Evolutionary conservation across 2,329 filamentous ascomycete species (phyloP).

Genomic region (Fusarium lyarnte): DNA sequence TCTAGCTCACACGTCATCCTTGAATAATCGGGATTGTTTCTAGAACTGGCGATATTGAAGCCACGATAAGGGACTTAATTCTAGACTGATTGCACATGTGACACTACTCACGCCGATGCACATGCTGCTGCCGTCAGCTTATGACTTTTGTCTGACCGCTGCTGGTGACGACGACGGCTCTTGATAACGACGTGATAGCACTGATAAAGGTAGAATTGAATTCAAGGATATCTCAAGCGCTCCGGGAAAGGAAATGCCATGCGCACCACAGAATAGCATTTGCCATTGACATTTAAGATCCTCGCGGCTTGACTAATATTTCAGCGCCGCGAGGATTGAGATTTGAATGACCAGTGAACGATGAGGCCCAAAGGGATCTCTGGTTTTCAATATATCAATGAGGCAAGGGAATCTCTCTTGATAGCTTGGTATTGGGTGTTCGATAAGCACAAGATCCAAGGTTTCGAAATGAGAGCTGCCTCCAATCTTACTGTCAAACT

Average conservation of each 20-base stretch:
- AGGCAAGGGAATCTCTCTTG: accelerated
- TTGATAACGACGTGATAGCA: background rate
- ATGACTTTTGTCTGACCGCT: background rate
- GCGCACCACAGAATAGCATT: background rate
- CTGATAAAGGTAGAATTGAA: background rate
- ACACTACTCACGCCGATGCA: background rate
- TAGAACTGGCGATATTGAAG: background rate
- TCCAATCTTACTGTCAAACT: background rate
- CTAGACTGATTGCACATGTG: background rate
- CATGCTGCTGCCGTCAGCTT: too few species aligned
- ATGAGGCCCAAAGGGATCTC: accelerated
- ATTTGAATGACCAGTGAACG: accelerated
- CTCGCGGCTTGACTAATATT: accelerated
- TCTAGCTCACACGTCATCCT: background rate
- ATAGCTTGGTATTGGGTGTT: too few species aligned
- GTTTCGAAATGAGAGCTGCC: accelerated
- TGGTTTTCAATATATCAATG: accelerated
- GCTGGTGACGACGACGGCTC: background rate
- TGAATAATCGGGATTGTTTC: background rate
- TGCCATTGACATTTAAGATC: background rate
- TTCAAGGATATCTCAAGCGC: too few species aligned
- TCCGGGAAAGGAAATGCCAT: background rate
- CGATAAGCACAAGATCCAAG: background rate
- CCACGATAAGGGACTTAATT: background rate
- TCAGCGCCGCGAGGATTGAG: accelerated